Base-by-base conservation (phyloP, 306 rosid genomes). In the Pueraria montana region DNA sequence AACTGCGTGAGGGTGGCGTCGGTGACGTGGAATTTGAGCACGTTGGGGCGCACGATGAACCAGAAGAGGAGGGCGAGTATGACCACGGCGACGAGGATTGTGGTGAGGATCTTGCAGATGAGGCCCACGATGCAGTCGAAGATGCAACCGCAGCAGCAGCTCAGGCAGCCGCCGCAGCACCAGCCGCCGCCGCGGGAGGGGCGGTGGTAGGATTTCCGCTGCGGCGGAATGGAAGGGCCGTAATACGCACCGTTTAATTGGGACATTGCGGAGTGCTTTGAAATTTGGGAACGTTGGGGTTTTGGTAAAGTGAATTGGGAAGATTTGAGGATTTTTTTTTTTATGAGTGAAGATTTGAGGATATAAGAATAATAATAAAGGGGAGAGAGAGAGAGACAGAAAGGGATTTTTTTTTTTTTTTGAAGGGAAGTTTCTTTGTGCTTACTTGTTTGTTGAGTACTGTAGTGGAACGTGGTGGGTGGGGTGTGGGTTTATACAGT, bases 211-310 rank as follows among this genome's bases (percentile, higher is more conserved):
- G 90, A 63, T 7, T 80, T 88, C 0, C 38, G 75, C 4, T 91
- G 92, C 18, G 96, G 93, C 0, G 98, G 98, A 64, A 94, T 70
- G 3, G 98, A 72, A 1, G 98, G 97, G 45, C 97, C 98, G 80
- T 94, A 92, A 80, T 89, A 94, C 34, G 98, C 89, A 23, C 97
- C 96, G 87, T 94, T 94, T 42, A 94, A 14, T 23, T 75, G 86
- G 5, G 93, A 84, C 94, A 93, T 93, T 71, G 52, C 5, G 4
- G 23, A 3, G 32, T n/a, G 18, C n/a, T 2, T 72, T 70, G 8
- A 65, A 64, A 0, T 72, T 79, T 72, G 4, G 43, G 4, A 79
- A 21, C 18, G 40, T 68, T 62, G 59, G 14, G 42, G 23, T 14
- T 26, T 62, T 6, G 62, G 20, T 18, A 9, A 52, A 8, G 52